A percentile compares a stretch with the other conserved stretches of the same genome.
Evolutionary conservation across 1,284 basidiomycete species (phyloP).

Genomic region (Boletus sp.): DNA sequence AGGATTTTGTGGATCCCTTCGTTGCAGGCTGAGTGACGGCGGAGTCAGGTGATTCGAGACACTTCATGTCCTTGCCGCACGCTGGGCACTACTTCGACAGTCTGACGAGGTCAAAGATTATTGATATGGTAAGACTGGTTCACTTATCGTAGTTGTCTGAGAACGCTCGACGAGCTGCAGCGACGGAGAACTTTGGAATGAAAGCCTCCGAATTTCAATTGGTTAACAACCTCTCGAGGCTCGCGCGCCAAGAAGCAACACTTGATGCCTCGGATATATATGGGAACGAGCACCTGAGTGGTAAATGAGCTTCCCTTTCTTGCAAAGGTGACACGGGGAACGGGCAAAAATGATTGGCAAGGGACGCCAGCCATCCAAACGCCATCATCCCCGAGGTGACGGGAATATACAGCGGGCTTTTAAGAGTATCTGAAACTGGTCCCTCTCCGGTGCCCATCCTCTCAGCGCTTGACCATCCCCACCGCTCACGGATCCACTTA

Average conservation of each 20-base stretch:
- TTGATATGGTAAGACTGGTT: not conserved
- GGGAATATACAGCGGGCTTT: conserved; percentile 12
- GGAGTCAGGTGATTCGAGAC: not conserved
- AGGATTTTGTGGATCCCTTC: not conserved
- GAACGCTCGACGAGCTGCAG: not conserved
- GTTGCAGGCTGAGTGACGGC: not conserved
- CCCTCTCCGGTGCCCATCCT: not conserved
- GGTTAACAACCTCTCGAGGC: not conserved
- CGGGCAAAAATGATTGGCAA: conserved; percentile 9
- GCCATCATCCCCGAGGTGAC: conserved; percentile 18
- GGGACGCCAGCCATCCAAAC: conserved; percentile 13
- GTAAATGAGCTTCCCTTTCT: conserved; percentile 14
- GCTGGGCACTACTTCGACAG: not conserved
- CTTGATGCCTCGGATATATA: conserved; percentile 8
- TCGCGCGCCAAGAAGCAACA: conserved; percentile 3
- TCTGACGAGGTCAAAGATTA: not conserved
- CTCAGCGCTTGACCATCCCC: not conserved
- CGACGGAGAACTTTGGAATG: conserved; percentile 3
- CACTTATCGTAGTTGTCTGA: not conserved
- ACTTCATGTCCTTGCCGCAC: not conserved
- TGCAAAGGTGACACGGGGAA: not conserved
- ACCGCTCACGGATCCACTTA: not conserved
- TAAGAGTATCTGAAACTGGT: conserved; percentile 10
- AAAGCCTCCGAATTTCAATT: not conserved
- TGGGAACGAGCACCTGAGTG: conserved; percentile 8